Evolutionary conservation across 768 basidiomycete species (phyloP), one percentile per base, ranked within the genome.

Genomic region (Lyophyllum atratum): DNA sequence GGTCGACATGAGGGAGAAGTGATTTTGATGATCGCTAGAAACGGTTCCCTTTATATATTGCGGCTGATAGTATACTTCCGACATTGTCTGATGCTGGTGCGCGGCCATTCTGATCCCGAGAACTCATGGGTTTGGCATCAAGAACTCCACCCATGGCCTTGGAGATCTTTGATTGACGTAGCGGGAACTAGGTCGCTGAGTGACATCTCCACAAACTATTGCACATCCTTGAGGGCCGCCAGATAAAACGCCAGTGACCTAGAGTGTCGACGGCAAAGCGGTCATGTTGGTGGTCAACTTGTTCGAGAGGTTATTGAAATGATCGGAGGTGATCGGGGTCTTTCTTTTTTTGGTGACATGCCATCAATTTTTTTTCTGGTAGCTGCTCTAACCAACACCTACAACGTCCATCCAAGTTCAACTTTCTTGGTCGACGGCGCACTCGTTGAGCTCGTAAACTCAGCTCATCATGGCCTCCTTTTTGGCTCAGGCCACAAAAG

Each of bases 401-500:
- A 22, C 45, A 44, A 15, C 22, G 19, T 29, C 47, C 22, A 33
- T 39, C 15, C 31, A 44, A 24, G 24, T 26, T 52, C 28, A 34
- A n/a, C 28, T 15, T 26, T 53, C 17, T 49, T 49, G 33, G 48
- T 49, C 45, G 43, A 47, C 49, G 37, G 55, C 22, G 33, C 11
- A 34, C 37, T 49, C 17, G 48, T 60, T 53, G 51, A 63, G 62
- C 59, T 62, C 49, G 43, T 54, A 28, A n/a, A 21, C 31, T n/a
- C 29, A 60, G 59, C 63, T 62, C 56, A 51, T 34, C 11, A 70
- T 70, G 69, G 66, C 63, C 50, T 63, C 62, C 12, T 48, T 61
- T 21, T 51, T 66, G 51, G 60, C 63, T 24, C 62, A 54, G 68
- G 65, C 56, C 28, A 44, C 61, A 15, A 67, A 62, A 56, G 54